A percentile compares a stretch with the other conserved stretches of the same genome.
Conservation (phyloP, 2,329 filamentous ascomycete genomes). For the Myriangium duriaei region DNA sequence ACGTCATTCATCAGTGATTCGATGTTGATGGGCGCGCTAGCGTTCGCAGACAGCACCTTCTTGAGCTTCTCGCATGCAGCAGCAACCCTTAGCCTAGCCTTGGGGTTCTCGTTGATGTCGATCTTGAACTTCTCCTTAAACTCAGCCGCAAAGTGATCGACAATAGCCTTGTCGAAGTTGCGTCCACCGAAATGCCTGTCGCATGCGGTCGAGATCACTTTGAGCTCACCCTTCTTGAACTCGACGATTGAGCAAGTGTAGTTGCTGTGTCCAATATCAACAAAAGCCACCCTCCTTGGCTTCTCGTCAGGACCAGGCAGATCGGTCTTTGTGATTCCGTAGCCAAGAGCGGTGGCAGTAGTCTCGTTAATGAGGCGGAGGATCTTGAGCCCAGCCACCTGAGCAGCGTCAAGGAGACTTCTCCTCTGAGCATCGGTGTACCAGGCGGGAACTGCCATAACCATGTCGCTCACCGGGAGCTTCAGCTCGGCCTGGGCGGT, state of each 20-base stretch:
- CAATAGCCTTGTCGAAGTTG: conserved; percentile 88
- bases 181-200: conserved; percentile 96
- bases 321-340: conserved; percentile 95
- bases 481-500: conserved; percentile 79
- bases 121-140: conserved; percentile 98
- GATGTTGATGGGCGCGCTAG: conserved; percentile 83
- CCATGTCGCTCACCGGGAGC: conserved; percentile 82
- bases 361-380: conserved; percentile 96
- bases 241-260: conserved; percentile 91
- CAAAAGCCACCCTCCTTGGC: conserved; percentile 76
- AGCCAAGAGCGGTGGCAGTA: conserved; percentile 88
- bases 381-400: conserved; percentile 85
- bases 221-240: conserved; percentile 92
- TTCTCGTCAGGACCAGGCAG: conserved; percentile 80
- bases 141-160: conserved; percentile 88
- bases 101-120: conserved; percentile 80
- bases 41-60: conserved; percentile 95
- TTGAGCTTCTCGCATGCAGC: conserved; percentile 93
- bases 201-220: conserved; percentile 82
- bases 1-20: conserved; percentile 98
- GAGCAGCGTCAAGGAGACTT: conserved; percentile 76
- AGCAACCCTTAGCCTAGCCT: conserved; percentile 76
- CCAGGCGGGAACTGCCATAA: conserved; percentile 90
- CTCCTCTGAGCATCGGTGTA: conserved; percentile 92
- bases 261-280: conserved; percentile 94